Base-by-base conservation (phyloP, 306 rosid species). In the Quercus glauca region DNA sequence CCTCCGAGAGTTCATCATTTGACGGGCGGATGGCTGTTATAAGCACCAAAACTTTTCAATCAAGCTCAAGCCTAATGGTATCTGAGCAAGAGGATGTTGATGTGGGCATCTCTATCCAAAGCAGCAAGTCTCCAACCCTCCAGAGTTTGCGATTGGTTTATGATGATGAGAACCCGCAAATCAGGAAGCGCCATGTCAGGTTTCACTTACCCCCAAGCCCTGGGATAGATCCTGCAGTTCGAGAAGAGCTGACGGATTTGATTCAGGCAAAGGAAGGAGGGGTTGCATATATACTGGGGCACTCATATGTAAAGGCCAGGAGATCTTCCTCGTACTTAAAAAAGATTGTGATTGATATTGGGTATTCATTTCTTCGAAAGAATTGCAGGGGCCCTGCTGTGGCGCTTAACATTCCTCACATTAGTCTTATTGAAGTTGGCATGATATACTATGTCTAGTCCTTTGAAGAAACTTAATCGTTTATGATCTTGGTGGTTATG, bases 21-120 rank as follows among this genome's bases (percentile, higher is more conserved):
- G 96, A 93, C 68, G 96, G 94, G 78, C 88, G 97, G 77, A 89
- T 93, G 96, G 97, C 96, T 58, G 96, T 93, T 37, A 81, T 93
- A 84, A 89, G 97, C 74, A 82, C 92, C 19, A 84, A 91, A 76
- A 78, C 57, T 28, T 69, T 84, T 33, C 89, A 84, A 53, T 84
- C 89, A 49, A 65, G 77, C 85, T 82, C 86, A 49, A 87, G 77
- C 84, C 67, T 89, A 60, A 67, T 89, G 28, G 77, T 79, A 9
- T 77, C 88, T 5, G 92, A 89, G 79, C 79, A 75, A 7, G 96
- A 88, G 70, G 90, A 88, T 75, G 43, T 49, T 10, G 85, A 60
- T 1, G 55, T 68, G 55, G 87, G 76, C 60, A 76, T 75, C 73
- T 86, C 96, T 28, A 73, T 86, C 74, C 88, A 85, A 37, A 90